Evolutionary conservation across 1,284 basidiomycete species (phyloP), one percentile per base, ranked within the genome.

Genomic region (Cryptococcus depauperatus): DNA sequence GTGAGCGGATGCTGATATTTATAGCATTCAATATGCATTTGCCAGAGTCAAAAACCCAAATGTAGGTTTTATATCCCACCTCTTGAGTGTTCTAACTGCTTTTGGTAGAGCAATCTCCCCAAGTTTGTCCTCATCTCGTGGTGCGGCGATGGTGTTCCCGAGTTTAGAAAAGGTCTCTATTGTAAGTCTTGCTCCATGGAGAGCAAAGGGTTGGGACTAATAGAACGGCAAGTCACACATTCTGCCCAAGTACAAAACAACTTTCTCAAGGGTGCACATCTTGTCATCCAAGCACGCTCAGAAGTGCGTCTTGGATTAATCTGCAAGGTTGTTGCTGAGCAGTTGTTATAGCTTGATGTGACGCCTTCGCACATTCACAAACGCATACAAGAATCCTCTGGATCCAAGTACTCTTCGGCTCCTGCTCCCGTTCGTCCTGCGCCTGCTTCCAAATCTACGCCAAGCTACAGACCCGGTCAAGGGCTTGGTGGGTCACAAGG

Each of bases 101-200:
- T 41, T 16, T 30, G 6, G 38, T 60, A 92, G 82, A 85, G 81
- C 61, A 75, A 84, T 57, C 77, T 97, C n/a, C 78, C 84, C 48
- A 96, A 96, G 72, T 89, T 92, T 55, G 88, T 96, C 6, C 83
- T 93, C 48, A 75, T 80, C 63, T 87, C 87, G 57, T 90, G 87
- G 90, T 91, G 88, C 60, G 92, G 93, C 42, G 91, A 95, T 61
- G 92, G 93, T 57, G 93, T 97, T 0, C 92, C 92, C 14, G 90
- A 84, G 69, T 78, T 77, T 27, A 83, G 85, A 68, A 97, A 97
- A 70, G 93, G 92, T 13, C 76, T 96, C 23, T 97, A 96, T 73
- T 83, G 77, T 75, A 49, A 44, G 74, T 66, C 5, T 22, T 5
- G 13, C 4, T 41, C 37, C 23, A 8, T 18, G 23, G 28, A 29